Evolutionary conservation across 495 filamentous ascomycete species (phyloP).

Genomic region (Annulohypoxylon nitens): DNA sequence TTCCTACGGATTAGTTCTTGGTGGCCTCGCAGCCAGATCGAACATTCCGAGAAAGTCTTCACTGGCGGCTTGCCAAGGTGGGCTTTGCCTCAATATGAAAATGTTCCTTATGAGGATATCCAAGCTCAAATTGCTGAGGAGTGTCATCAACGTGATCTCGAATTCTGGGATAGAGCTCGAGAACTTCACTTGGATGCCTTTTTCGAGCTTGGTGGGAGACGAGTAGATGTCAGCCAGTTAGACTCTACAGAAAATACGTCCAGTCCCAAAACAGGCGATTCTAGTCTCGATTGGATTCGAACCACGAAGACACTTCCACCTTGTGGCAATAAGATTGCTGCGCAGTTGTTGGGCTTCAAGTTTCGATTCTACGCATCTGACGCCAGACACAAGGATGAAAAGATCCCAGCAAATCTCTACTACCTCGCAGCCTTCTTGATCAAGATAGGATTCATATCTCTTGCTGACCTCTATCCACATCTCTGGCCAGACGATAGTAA

Average conservation of each 20-base stretch:
- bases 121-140: slow-evolving; percentile 57
- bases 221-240: slow-evolving; percentile 63
- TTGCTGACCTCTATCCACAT: slow-evolving; percentile 92
- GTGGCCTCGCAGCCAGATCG: slow-evolving; percentile 81
- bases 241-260: slow-evolving; percentile 60
- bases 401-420: slow-evolving; percentile 89
- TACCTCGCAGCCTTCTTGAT: slow-evolving; percentile 92
- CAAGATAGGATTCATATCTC: slow-evolving; percentile 97
- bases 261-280: slow-evolving; percentile 51
- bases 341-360: slow-evolving; percentile 97
- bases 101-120: slow-evolving; percentile 59
- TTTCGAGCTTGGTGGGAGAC: slow-evolving; percentile 82
- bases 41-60: slow-evolving; percentile 51
- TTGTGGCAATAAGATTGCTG: slow-evolving; percentile 87
- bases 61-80: slow-evolving; percentile 78
- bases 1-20: slow-evolving; percentile 91
- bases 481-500: slow-evolving; percentile 86
- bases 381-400: slow-evolving; percentile 73
- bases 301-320: slow-evolving; percentile 84
- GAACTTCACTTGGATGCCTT: slow-evolving; percentile 83
- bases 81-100: slow-evolving; percentile 83
- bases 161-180: slow-evolving; percentile 86
- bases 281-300: slow-evolving; percentile 76
- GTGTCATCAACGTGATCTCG: slow-evolving; percentile 73
- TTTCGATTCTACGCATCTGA: slow-evolving; percentile 89